Percentiles rank a stretch among this genome's conserved stretches.
These are phyloP conservation scores for Kwoniella shivajii DNA, from an alignment of 1,284 basidiomycete genomes.

Conservation along the genomic window DNA sequence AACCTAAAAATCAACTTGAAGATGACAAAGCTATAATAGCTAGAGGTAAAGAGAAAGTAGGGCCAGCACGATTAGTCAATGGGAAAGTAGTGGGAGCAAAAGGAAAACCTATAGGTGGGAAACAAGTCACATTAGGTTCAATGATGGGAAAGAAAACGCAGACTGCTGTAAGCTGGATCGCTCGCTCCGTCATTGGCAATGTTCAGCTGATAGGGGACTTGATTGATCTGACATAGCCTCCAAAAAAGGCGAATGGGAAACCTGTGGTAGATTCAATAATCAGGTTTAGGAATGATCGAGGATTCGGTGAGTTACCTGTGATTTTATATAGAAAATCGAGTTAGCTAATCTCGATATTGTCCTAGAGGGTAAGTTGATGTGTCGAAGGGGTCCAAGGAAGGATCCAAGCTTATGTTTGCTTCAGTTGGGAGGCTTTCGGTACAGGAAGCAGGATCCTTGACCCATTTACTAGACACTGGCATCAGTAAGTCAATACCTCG, in stretches of 20 bases:
- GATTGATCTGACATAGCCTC: constrained; percentile 15
- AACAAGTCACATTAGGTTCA: constrained; percentile 46
- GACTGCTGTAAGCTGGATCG: constrained; percentile 17
- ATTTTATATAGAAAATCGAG: neutral
- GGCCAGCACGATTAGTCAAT: constrained; percentile 44
- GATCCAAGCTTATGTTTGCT: constrained; percentile 7
- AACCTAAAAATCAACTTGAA: constrained; percentile 28
- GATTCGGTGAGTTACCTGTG: constrained; percentile 38
- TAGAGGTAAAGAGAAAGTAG: constrained; percentile 34
- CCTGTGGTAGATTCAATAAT: constrained; percentile 51
- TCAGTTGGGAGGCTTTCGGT: constrained; percentile 51
- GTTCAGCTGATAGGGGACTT: neutral
- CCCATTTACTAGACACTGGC: constrained; percentile 50
- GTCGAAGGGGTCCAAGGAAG: no score
- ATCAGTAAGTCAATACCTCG: constrained; percentile 49
- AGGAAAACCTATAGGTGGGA: constrained; percentile 30
- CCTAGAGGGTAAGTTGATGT: constrained; percentile 21
- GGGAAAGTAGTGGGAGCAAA: constrained; percentile 48
- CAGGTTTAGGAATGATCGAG: constrained; percentile 50
- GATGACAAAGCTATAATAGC: constrained; percentile 13
- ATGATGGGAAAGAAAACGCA: constrained; percentile 48
- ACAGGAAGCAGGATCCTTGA: constrained; percentile 47
- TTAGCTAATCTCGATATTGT: neutral
- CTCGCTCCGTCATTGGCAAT: neutral
- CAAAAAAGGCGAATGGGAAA: constrained; percentile 37